Conservation (phyloP, 2,329 filamentous ascomycete species). For the Penicillium brasilianum region DNA sequence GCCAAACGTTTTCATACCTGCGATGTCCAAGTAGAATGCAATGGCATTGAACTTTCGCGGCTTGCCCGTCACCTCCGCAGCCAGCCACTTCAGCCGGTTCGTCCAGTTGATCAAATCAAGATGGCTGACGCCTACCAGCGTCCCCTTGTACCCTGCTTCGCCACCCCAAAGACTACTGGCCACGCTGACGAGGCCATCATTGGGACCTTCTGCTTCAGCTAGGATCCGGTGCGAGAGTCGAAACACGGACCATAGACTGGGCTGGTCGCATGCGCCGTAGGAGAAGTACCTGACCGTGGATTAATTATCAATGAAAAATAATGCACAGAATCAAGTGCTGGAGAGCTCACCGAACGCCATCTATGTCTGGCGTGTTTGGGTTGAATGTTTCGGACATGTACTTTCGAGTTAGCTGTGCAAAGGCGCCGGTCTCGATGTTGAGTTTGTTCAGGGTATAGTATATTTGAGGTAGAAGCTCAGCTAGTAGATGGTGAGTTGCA, state of each 20-base stretch:
- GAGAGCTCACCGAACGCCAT: constrained; percentile 52
- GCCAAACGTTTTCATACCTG: constrained; percentile 49
- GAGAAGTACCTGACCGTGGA: constrained; percentile 58
- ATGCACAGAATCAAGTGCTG: not conserved
- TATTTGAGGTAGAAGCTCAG: constrained; percentile 57
- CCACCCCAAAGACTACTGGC: constrained; percentile 64
- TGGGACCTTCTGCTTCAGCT: constrained; percentile 59
- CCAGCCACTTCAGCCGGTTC: constrained; percentile 64
- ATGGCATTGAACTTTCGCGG: constrained; percentile 68
- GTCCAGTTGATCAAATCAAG: constrained; percentile 71
- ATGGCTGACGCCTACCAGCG: constrained; percentile 66
- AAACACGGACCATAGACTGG: constrained; percentile 62
- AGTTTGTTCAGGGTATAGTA: constrained; percentile 62
- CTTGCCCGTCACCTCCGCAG: constrained; percentile 61
- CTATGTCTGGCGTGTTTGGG: constrained; percentile 60
- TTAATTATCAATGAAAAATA: not conserved
- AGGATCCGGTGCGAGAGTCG: constrained; percentile 62
- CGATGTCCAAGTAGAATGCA: constrained; percentile 68
- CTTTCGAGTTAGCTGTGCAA: constrained; percentile 63
- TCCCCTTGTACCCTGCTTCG: constrained; percentile 62
- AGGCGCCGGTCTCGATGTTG: constrained; percentile 63
- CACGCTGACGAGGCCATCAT: constrained; percentile 67
- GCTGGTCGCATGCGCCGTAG: constrained; percentile 65
- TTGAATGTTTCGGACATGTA: constrained; percentile 67
- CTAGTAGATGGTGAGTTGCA: constrained; percentile 44